These are phyloP conservation scores for Afroboletus lepidellus DNA, from an alignment of 1,284 basidiomycete genomes.

Conservation along the genomic window DNA sequence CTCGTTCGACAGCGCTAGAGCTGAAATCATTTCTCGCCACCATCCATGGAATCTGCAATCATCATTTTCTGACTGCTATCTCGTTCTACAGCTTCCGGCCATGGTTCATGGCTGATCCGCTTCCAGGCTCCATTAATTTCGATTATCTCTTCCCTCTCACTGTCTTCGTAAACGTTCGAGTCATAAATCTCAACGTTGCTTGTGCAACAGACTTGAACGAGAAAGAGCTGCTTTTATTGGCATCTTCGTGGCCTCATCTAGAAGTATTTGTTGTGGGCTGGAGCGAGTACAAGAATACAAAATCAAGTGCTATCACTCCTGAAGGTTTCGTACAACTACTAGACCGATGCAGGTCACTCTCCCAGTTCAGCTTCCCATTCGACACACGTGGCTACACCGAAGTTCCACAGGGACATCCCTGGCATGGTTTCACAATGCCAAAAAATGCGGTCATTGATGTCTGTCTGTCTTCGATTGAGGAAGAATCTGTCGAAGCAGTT, in stretches of 20 bases:
- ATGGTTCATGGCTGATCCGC: neutral
- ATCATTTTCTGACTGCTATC: neutral
- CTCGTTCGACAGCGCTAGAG: neutral
- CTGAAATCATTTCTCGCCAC: conserved; percentile 8
- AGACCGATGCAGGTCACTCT: conserved; percentile 14
- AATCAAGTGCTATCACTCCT: conserved; percentile 13
- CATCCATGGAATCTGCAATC: conserved; percentile 3
- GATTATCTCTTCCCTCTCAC: conserved; percentile 8
- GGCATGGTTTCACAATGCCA: conserved; percentile 10
- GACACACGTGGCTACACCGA: conserved; percentile 15
- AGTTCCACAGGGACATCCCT: conserved; percentile 12
- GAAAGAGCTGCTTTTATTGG: conserved; percentile 12
- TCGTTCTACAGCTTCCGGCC: neutral
- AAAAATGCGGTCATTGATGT: neutral
- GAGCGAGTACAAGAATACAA: neutral
- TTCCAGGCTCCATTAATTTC: neutral
- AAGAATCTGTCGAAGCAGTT: conserved; percentile 15
- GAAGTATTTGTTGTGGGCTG: neutral
- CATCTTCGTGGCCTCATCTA: conserved; percentile 18
- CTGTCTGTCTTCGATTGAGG: conserved; percentile 8
- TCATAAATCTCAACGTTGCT: conserved; percentile 4
- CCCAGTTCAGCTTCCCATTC: conserved; percentile 3
- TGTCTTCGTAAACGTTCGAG: conserved; percentile 13
- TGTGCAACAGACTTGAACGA: conserved; percentile 8
- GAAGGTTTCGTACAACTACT: conserved; percentile 15